Base-by-base conservation (phyloP, 805 yeast species). In the Suhomyces tanzawaensis region DNA sequence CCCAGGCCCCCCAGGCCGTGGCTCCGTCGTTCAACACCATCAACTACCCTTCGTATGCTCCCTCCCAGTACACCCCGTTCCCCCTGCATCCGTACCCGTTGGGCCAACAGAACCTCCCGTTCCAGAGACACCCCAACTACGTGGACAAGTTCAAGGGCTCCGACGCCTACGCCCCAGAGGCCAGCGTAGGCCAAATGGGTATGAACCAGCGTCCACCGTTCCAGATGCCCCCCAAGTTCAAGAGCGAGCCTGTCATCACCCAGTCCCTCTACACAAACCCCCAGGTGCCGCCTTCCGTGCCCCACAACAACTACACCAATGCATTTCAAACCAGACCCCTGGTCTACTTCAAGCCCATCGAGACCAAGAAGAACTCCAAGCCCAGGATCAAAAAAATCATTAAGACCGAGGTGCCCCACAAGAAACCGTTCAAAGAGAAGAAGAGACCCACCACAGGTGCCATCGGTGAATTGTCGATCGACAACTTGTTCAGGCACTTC, bases 301-400 rank as follows among this genome's bases (percentile, higher is more conserved):
- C n/a, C 5, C 27, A 24, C 5, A 8, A 7, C 24, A 11, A 11
- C 9, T 21, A 16, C 18, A 6, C 14, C 15, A 15, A 25, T 25
- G 11, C 21, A 17, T n/a, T 21, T 16, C 23, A 24, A 26, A 24
- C 29, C 29, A 12, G 13, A 19, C 19, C 32, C 29, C 12, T 19
- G 30, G 24, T 35, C 22, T 41, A 58, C 35, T 66, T 55, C 54
- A 61, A 60, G 39, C 72, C 72, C 9, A 57, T 51, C 8, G 60
- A 57, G 27, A 64, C 71, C 12, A 66, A 66, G 42, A 52, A 52
- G 37, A 66, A 66, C 45, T 46, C 58, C 15, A 52, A 57, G 29
- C 72, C 72, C 2, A 49, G 69, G 23, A 66, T 66, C 45, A 58
- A 65, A 45, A 62, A 60, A 37, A 49, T 66, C 21, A 48, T 48